phyloP scores from a whole-genome alignment of 75 land plant species.

The Larix kaempferi region DNA sequence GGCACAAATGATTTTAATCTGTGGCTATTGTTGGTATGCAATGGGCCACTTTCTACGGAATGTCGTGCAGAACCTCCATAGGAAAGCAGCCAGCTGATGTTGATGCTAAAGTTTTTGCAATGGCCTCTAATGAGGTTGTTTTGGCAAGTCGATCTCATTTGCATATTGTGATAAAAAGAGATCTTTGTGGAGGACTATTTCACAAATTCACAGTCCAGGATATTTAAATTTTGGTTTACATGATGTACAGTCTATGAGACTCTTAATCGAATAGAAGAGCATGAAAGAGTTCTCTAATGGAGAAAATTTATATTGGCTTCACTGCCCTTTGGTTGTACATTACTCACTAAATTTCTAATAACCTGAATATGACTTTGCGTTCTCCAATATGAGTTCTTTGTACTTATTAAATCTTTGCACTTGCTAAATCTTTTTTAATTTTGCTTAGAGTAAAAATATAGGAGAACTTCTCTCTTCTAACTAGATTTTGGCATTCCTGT shows the following conservation, averaged over 20 bases:
- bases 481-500: too few species aligned
- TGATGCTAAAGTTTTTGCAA: not conserved
- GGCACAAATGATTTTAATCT: not conserved
- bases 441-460: too few species aligned
- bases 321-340: not conserved
- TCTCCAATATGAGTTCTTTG: not conserved
- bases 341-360: not conserved
- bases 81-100: not conserved
- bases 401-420: not conserved
- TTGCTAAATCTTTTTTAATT: too few species aligned
- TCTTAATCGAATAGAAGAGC: not conserved
- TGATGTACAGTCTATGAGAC: conserved; percentile 4
- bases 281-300: not conserved
- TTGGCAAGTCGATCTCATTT: not conserved
- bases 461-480: too few species aligned
- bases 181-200: not conserved
- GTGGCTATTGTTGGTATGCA: not conserved
- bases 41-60: not conserved
- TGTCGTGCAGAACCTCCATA: not conserved
- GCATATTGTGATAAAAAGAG: not conserved
- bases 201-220: not conserved
- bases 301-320: not conserved
- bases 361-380: not conserved
- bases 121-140: conserved; percentile 3
- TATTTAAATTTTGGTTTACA: conserved; percentile 7